Conservation (phyloP, 2,329 filamentous ascomycete species). For the Phialophora expanda region DNA sequence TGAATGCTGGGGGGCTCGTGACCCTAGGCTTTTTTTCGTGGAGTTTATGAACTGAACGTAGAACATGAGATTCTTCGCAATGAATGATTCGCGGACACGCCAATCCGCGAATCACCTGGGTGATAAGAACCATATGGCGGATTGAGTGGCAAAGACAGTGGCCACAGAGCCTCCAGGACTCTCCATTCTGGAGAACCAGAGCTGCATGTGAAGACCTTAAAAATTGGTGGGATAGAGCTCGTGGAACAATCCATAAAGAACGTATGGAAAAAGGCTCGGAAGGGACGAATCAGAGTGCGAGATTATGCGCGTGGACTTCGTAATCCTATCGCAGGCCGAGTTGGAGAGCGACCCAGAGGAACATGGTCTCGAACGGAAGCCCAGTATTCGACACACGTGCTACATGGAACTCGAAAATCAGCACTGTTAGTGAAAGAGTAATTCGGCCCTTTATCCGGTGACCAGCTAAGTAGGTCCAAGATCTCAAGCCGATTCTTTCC, state of each 20-base stretch:
- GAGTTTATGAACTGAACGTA: constrained; percentile 18
- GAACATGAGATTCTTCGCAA: constrained; percentile 12
- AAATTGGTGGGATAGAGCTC: constrained; percentile 21
- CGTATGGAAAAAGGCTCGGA: constrained; percentile 8
- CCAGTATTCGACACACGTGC: constrained; percentile 24
- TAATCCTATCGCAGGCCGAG: constrained; percentile 9
- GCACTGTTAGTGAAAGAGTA: neutral
- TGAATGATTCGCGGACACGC: neutral
- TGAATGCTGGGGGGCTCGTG: constrained; percentile 6
- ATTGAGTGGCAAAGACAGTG: constrained; percentile 32
- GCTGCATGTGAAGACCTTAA: constrained; percentile 16
- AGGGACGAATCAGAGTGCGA: constrained; percentile 23
- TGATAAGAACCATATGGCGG: constrained; percentile 24
- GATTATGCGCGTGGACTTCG: constrained; percentile 23
- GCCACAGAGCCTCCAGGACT: constrained; percentile 7
- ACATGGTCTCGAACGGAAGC: constrained; percentile 26
- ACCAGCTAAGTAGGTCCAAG: constrained; percentile 8
- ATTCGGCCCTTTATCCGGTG: constrained; percentile 1
- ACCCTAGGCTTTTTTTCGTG: constrained; percentile 10
- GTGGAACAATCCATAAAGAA: constrained; percentile 15
- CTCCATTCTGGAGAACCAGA: constrained; percentile 8
- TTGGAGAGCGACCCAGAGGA: constrained; percentile 4
- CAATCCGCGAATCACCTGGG: constrained; percentile 29
- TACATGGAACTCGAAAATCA: constrained; percentile 5
- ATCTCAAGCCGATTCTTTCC: constrained; percentile 5